These are phyloP conservation scores for Lactarius pseudohatsudake DNA, from an alignment of 768 basidiomycete genomes.

Conservation along the genomic window DNA sequence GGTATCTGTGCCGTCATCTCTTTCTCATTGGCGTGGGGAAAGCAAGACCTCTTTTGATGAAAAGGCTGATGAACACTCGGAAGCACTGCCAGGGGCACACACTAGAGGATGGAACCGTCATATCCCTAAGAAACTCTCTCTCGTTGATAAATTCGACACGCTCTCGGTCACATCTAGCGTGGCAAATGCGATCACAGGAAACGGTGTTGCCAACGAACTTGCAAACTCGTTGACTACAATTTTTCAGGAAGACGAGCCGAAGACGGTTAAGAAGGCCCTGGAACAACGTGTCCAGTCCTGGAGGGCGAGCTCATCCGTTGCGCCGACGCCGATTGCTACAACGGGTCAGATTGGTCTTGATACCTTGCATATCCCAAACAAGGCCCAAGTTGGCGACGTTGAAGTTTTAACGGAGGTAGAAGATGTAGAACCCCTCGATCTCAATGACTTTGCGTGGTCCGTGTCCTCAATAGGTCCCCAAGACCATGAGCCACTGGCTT, in stretches of 20 bases:
- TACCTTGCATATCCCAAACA: constrained; percentile 51
- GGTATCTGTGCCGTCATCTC: constrained; percentile 44
- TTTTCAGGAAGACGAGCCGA: constrained; percentile 59
- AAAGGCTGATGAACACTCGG: constrained; percentile 38
- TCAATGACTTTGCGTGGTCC: constrained; percentile 71
- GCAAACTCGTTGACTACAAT: constrained; percentile 56
- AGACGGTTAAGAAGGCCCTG: constrained; percentile 51
- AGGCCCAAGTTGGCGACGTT: constrained; percentile 36
- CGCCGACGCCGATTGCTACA: constrained; percentile 48
- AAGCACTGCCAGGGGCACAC: constrained; percentile 22
- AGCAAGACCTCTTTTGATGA: constrained; percentile 52
- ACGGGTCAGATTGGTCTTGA: constrained; percentile 53
- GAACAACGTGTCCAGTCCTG: constrained; percentile 62
- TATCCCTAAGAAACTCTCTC: constrained; percentile 64
- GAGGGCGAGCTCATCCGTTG: constrained; percentile 56
- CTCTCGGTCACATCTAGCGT: constrained; percentile 38
- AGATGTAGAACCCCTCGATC: constrained; percentile 48
- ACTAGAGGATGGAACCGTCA: constrained; percentile 44
- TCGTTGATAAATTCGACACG: constrained; percentile 62
- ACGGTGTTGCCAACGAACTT: constrained; percentile 20
- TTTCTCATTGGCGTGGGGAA: constrained; percentile 54
- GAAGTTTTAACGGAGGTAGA: constrained; percentile 31
- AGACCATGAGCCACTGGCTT: constrained; percentile 42
- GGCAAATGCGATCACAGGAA: constrained; percentile 23
- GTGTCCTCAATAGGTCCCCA: constrained; percentile 66